These are phyloP conservation scores for Raffaelea arxii DNA, from an alignment of 2,329 filamentous ascomycete genomes.

Conservation along the genomic window DNA sequence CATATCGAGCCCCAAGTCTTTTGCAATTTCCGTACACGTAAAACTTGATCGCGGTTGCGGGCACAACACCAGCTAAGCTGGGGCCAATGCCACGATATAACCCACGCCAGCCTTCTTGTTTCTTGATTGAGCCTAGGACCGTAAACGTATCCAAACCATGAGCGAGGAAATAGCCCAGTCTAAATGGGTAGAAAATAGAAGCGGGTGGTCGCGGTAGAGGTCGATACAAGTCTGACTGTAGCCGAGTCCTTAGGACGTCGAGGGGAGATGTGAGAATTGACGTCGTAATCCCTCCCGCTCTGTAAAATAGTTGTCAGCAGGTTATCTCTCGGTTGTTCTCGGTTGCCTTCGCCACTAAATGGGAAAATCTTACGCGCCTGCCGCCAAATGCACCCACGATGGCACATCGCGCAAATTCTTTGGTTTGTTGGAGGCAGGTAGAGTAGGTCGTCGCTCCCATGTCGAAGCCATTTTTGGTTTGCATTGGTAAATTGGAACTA, in stretches of 20 bases:
- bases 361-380: neutral
- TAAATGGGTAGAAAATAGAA: too few relatives aligned
- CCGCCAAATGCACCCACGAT: slow-evolving; percentile 1
- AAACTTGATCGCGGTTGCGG: slow-evolving; percentile 84
- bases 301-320: neutral
- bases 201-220: neutral
- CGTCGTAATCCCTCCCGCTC: neutral
- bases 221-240: neutral
- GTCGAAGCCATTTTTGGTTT: too few relatives aligned
- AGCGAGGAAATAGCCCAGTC: too few relatives aligned
- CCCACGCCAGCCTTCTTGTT: slow-evolving; percentile 73
- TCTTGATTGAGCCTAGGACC: slow-evolving; percentile 71
- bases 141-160: slow-evolving; percentile 79
- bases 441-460: too few relatives aligned
- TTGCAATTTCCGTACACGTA: slow-evolving; percentile 90
- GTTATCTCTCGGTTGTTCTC: too few relatives aligned
- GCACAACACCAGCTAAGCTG: slow-evolving; percentile 80
- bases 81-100: slow-evolving; percentile 88
- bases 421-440: too few relatives aligned
- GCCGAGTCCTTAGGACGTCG: neutral
- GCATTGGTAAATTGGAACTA: too few relatives aligned
- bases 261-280: neutral
- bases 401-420: too few relatives aligned
- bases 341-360: neutral
- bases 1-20: slow-evolving; percentile 61